Base-by-base conservation (phyloP, 805 yeast species). In the Huiozyma sinensis region DNA sequence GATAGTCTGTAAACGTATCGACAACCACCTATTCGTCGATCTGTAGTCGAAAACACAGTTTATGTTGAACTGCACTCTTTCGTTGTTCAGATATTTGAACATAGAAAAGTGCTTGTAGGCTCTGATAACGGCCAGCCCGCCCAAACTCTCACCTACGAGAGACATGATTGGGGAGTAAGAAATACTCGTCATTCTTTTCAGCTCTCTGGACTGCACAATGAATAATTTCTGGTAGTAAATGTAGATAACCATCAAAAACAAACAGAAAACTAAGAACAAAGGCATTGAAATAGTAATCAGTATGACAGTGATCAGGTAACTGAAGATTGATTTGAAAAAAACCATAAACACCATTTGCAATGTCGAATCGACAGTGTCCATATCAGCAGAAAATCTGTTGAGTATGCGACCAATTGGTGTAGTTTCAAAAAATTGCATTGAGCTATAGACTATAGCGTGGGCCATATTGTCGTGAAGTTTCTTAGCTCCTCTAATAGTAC, bases 141-240 rank as follows among this genome's bases (percentile, higher is more conserved):
- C 73, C 40, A 88, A 64, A 2, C 88, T 79, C 56, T 88, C 96
- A 57, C 84, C 89, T 49, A 88, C 71, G 51, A 83, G 87, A 0
- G 95, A 83, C 66, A 75, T 83, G 12, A 86, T 77, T 3, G 95
- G 95, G 45, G 85, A 76, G 54, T 76, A 72, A 5, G 90, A 72
- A 24, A 78, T 70, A 43, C 83, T 77, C 39, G 75, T 77, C 42
- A 86, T 67, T 54, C 95, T 73, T 58, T 83, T 84, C 53, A 87
- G 67, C 58, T 87, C 95, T 54, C 95, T 73, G 7, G 88, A 75
- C 1, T 86, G 72, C 4, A 77, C 69, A 48, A 81, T 72, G 60
- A 83, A 88, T 61, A 71, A 81, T 40, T 68, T 66, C 60, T 86
- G 95, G 58, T 81, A 83, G 60, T 81, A 79, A 39, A 74, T 59